Evolutionary conservation across 2,329 filamentous ascomycete genomes (phyloP).

Genomic region (Phialophora macrospora): DNA sequence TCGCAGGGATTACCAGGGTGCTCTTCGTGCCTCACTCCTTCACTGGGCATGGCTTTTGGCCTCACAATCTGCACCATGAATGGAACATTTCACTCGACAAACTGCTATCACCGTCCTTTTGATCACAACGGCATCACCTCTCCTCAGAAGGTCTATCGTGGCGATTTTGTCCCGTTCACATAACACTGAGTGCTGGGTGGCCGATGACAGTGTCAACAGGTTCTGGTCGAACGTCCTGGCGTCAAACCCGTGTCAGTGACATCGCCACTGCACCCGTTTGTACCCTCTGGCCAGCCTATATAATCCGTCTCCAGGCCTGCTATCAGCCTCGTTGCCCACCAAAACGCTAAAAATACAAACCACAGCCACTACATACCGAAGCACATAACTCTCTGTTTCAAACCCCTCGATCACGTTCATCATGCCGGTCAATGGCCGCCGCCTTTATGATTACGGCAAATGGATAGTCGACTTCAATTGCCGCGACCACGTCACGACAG

Average conservation of each 20-base stretch:
- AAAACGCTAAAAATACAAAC: neutral
- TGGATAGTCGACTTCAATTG: neutral
- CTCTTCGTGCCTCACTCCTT: neutral
- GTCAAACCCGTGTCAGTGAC: neutral
- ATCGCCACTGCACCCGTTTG: neutral
- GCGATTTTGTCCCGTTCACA: neutral
- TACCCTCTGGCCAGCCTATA: neutral
- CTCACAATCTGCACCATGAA: neutral
- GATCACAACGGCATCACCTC: neutral
- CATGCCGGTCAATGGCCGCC: neutral
- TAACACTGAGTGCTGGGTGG: neutral
- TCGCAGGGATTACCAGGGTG: neutral
- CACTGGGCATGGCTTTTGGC: neutral
- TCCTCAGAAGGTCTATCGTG: neutral
- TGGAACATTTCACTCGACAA: neutral
- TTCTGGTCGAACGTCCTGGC: neutral
- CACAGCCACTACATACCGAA: neutral
- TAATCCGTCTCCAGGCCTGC: neutral
- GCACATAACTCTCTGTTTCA: neutral
- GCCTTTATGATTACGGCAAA: neutral
- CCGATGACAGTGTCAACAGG: neutral
- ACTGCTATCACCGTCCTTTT: neutral
- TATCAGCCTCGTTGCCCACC: neutral
- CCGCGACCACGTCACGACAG: neutral
- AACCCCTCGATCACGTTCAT: neutral